Evolutionary conservation across 768 basidiomycete species (phyloP), one percentile per base, ranked within the genome.

Genomic region (Cystofilobasidium macerans): DNA sequence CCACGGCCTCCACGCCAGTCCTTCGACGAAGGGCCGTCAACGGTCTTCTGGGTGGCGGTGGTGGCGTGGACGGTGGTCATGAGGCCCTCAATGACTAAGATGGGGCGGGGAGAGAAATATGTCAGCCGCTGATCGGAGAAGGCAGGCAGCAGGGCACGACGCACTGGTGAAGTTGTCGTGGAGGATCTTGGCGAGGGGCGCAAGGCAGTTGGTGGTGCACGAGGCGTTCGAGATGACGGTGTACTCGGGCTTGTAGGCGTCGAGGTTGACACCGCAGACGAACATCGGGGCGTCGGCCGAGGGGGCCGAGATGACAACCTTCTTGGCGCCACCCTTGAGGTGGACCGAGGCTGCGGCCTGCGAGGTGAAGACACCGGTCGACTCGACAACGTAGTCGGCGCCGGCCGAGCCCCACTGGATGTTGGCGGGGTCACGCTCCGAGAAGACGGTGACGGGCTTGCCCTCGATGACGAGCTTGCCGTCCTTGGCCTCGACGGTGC

Each of bases 151-250:
- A 30, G n/a, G 43, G 58, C 13, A 30, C 22, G 18, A 67, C 61
- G 42, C 18, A 65, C 60, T 57, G 36, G 43, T 62, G 47, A 57
- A 68, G 71, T 89, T 91, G 84, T 98, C 95, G 79, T 99, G 73
- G 81, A 99, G 82, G 78, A 97, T 86, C 82, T 99, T 99, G 77
- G 93, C 94, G 69, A 99, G 84, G 69, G 94, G 91, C n/a, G 94
- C 94, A 67, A 99, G 84, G 79, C 94, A 99, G 86, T 99, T 99
- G 78, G 94, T 99, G 54, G 94, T 98, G 85, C 94, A 98, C 26
- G 93, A 97, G 35, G 94, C 94, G 79, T 99, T 98, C 72, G 94
- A 99, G 78, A 98, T 84, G 73, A 99, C 89, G 64, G 82, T 83
- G 83, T 89, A 84, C 76, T 86, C 85, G 72, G 91, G 78, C 78